Evolutionary conservation across 805 yeast genomes (phyloP), one percentile per base, ranked within the genome.

Genomic region (Barnettozyma siamensis): DNA sequence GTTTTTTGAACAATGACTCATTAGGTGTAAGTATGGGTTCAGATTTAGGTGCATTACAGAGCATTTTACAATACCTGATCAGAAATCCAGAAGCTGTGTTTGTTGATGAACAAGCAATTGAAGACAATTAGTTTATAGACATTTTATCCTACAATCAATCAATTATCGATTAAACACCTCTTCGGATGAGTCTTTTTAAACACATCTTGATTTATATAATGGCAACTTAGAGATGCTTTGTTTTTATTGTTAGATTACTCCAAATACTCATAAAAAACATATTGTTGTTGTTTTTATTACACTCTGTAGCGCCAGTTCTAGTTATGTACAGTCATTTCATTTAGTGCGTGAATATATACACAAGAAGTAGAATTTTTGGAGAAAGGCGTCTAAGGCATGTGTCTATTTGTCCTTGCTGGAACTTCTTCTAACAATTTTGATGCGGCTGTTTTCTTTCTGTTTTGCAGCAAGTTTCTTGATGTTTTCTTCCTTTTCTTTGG

Each of bases 41-140:
- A 10, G 73, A 70, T 21, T 58, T 76, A 49, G 76, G 79, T 18
- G 71, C 75, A 4, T 64, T 77, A 56, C 83, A 78, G 60, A 64
- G 66, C 19, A 66, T 77, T 38, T 58, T 78, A 39, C 73, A 72
- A 44, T 59, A 65, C 17, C 64, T 76, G 60, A 77, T 78, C 45
- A 64, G 53, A 33, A 46, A 50, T 10, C 75, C 73, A 16, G 58
- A 48, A 4, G 48, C 46, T 20, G 70, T 57, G 23, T 69, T 65
- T 37, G 8, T 16, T 27, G 55, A 45, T 4, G 44, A 30, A 12
- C 39, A 41, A 24, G 33, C 35, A 7, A 31, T 42, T 31, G 31
- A 23, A 19, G 41, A 31, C 13, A 37, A 24, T 30, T 37, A 17
- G 21, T 5, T 13, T 26, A 27, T 17, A 35, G 37, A 35, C n/a